Percentiles rank a stretch among this genome's conserved stretches.
Conservation (phyloP, 768 basidiomycete genomes). For the Lactarius psammicola region DNA sequence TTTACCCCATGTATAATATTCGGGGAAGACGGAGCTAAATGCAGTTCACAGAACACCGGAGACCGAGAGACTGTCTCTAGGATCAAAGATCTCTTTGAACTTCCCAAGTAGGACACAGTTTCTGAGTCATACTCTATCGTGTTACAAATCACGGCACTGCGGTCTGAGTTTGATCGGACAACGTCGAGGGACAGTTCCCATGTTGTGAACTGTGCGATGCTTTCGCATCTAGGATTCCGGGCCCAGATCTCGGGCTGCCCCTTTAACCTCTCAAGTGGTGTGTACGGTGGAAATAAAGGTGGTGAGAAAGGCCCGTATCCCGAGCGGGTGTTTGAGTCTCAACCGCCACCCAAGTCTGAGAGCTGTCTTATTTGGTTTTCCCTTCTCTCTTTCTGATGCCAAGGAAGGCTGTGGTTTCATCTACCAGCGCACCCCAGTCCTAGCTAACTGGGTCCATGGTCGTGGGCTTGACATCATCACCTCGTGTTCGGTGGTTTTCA, state of each 20-base stretch:
- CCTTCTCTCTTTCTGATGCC: background rate
- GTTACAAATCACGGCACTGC: constrained; percentile 1
- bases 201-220: background rate
- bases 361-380: background rate
- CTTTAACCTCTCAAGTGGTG: background rate
- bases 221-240: background rate
- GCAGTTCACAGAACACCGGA: constrained; percentile 47
- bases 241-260: background rate
- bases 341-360: background rate
- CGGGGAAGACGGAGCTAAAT: background rate
- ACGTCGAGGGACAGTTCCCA: background rate
- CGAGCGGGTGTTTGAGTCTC: background rate
- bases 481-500: background rate
- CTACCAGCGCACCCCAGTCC: background rate
- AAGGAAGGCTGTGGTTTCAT: background rate
- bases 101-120: constrained; percentile 31
- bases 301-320: background rate
- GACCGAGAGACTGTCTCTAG: constrained; percentile 45
- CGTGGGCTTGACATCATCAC: background rate
- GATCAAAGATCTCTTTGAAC: constrained; percentile 52
- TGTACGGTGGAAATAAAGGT: background rate
- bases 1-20: background rate
- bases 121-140: background rate
- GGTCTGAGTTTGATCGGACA: constrained; percentile 6
- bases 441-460: background rate